phyloP scores from a whole-genome alignment of 495 filamentous ascomycete genomes.

The Gamarada debralockiae region DNA sequence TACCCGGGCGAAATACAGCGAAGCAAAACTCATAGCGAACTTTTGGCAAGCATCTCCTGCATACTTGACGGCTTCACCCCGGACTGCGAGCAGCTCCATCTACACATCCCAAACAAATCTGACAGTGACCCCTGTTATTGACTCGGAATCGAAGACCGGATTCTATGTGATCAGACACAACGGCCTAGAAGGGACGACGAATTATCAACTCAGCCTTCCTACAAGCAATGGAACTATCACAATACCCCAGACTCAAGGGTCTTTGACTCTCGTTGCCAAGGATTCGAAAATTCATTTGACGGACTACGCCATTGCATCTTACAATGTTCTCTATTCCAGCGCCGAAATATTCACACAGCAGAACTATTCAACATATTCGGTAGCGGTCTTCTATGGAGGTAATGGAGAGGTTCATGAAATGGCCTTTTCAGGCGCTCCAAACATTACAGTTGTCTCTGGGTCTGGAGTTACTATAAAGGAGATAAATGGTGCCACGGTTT shows the following conservation, averaged over 20 bases:
- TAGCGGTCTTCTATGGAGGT: slow-evolving; percentile 68
- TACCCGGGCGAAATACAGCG: slow-evolving; percentile 69
- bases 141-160: slow-evolving; percentile 39
- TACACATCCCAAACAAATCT: slow-evolving; percentile 34
- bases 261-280: slow-evolving; percentile 59
- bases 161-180: slow-evolving; percentile 64
- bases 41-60: slow-evolving; percentile 64
- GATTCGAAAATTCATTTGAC: slow-evolving; percentile 69
- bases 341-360: slow-evolving; percentile 71
- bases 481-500: background rate
- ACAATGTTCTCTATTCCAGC: slow-evolving; percentile 64
- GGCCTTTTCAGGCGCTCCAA: slow-evolving; percentile 50
- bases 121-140: slow-evolving; percentile 53
- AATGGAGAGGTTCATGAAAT: slow-evolving; percentile 64
- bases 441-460: background rate
- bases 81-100: slow-evolving; percentile 33
- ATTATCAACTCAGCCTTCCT: slow-evolving; percentile 57
- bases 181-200: slow-evolving; percentile 44
- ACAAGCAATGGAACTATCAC: slow-evolving; percentile 57
- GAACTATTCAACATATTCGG: slow-evolving; percentile 47
- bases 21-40: slow-evolving; percentile 66
- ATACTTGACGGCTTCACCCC: slow-evolving; percentile 39
- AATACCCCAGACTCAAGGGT: slow-evolving; percentile 57
- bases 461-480: background rate
- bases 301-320: slow-evolving; percentile 60